phyloP scores from a whole-genome alignment of 176 grass and related monocot genomes.

The Raddia guianensis region DNA sequence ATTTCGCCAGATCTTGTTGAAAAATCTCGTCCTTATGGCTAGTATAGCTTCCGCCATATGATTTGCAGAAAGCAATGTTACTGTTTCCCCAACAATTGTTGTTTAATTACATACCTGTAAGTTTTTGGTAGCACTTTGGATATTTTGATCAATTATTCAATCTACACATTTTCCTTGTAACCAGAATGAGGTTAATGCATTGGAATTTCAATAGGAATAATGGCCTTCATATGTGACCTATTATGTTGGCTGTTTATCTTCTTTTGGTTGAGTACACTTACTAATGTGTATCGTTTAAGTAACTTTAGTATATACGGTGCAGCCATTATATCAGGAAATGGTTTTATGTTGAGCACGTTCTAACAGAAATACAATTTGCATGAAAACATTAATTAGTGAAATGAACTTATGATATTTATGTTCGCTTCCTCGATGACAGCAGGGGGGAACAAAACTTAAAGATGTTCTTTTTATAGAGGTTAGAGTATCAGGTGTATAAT shows the following conservation, averaged over 20 bases:
- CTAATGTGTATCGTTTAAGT: slow-evolving; percentile 17
- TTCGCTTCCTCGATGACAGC: background rate
- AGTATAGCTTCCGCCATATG: slow-evolving; percentile 7
- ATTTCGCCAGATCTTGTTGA: slow-evolving; percentile 42
- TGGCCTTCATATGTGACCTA: background rate
- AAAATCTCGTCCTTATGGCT: slow-evolving; percentile 57
- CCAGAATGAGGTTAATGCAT: slow-evolving; percentile 26
- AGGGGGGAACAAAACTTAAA: background rate
- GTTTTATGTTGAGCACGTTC: background rate
- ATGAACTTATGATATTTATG: background rate
- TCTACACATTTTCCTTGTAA: slow-evolving; percentile 36
- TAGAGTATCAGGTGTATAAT: background rate
- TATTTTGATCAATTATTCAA: slow-evolving; percentile 35
- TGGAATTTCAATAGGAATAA: background rate
- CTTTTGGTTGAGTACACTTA: background rate
- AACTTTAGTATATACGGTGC: background rate
- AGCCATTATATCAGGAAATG: background rate
- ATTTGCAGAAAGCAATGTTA: slow-evolving; percentile 10
- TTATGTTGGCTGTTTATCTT: slow-evolving; percentile 21
- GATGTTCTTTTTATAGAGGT: background rate
- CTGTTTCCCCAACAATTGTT: slow-evolving; percentile 1
- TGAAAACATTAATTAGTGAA: background rate
- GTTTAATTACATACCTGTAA: slow-evolving; percentile 30
- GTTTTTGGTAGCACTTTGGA: slow-evolving; percentile 35
- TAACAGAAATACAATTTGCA: slow-evolving; percentile 21